Base-by-base conservation (phyloP, 148 eudicot species). In the Amaranthus cruentus region DNA sequence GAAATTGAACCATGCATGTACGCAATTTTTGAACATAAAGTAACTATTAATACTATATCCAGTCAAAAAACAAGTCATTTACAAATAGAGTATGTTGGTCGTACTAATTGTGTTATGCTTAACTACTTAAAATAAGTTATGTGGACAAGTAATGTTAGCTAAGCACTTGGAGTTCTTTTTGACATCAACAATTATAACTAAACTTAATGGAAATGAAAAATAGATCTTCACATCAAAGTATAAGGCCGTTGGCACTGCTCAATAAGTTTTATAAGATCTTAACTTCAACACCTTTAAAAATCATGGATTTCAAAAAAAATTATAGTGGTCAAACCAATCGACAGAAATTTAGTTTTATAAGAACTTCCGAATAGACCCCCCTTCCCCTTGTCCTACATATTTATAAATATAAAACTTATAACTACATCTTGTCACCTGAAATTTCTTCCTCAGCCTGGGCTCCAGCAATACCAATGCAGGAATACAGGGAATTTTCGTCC, bases 391-490 rank as follows among this genome's bases (percentile, higher is more conserved):
- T 14, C 18, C 43, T 21, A 68, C 15, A 21, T 14, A 13, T 9
- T 10, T 7, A 58, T 57, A 55, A 61, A 48, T 54, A 49, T n/a
- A 47, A 64, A 66, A 47, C 38, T 28, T 28, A 28, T 12, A 47
- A 12, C 51, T 6, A 44, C 47, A 72, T 74, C 64, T 44, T n/a
- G 58, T 84, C 72, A 92, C 97, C 96, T 72, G 84, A 64, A 79
- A 79, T 76, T 52, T 81, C 87, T 66, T 90, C 90, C 62, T 90
- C 89, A 56, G 87, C 83, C 75, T 90, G 89, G 63, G 87, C 83
- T 78, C 98, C 98, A 75, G 98, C 98, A 73, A 92, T 72, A 62
- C 98, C 98, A 64, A 92, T 86, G 81, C 98, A 92, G 59, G 91
- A 89, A 76, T 79, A 94, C 87, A 91, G 83, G 71, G 93, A 89